Conservation (phyloP, 2,329 filamentous ascomycete species). For the Monosporascus sp. region DNA sequence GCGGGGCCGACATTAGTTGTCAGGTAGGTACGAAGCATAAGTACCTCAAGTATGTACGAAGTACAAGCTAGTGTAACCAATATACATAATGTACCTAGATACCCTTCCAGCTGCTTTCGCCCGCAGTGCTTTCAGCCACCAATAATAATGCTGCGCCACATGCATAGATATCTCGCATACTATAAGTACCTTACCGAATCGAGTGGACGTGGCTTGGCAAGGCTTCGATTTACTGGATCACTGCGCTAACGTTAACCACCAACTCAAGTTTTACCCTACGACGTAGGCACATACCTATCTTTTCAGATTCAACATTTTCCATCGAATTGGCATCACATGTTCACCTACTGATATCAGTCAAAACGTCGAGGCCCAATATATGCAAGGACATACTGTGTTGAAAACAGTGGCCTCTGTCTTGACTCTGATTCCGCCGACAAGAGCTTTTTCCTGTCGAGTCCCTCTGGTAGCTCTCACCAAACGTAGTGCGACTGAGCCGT, state of each 20-base stretch:
- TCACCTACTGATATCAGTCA: slow-evolving; percentile 1
- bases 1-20: too few relatives aligned
- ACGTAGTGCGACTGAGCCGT: slow-evolving; percentile 29
- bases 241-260: background rate
- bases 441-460: slow-evolving; percentile 20
- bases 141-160: too few relatives aligned
- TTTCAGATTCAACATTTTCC: slow-evolving; percentile 3
- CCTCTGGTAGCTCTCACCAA: slow-evolving; percentile 30
- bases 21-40: too few relatives aligned
- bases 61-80: too few relatives aligned
- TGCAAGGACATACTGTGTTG: slow-evolving; percentile 4
- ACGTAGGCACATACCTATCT: background rate
- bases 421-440: slow-evolving; percentile 16
- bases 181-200: too few relatives aligned
- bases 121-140: too few relatives aligned
- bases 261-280: too few relatives aligned
- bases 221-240: background rate
- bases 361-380: background rate
- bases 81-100: too few relatives aligned
- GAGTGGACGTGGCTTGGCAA: too few relatives aligned
- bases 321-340: background rate
- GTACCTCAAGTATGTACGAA: too few relatives aligned
- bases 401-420: slow-evolving; percentile 11
- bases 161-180: too few relatives aligned
- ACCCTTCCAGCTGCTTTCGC: too few relatives aligned